Evolutionary conservation across 1,284 basidiomycete species (phyloP).

Genomic region (Sphagnurus paluster): DNA sequence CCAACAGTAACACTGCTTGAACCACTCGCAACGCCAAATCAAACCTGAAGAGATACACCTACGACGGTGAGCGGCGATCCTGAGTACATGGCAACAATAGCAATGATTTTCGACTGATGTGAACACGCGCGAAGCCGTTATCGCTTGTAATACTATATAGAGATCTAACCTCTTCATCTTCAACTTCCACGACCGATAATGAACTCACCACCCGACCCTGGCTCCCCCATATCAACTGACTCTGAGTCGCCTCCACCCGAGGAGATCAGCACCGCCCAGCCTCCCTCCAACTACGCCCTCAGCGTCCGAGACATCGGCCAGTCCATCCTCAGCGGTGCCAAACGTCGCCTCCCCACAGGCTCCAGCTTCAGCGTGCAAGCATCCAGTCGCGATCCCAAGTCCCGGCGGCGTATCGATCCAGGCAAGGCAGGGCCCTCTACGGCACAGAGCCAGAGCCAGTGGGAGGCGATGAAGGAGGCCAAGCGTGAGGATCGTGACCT

Average conservation of each 20-base stretch:
- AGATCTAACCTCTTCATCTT: no score
- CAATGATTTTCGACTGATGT: no score
- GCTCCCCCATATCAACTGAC: slow-evolving; percentile 38
- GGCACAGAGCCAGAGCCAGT: slow-evolving; percentile 13
- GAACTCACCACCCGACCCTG: slow-evolving; percentile 41
- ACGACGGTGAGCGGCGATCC: no score
- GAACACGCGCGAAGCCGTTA: no score
- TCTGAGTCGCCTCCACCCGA: slow-evolving; percentile 41
- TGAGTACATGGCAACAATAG: no score
- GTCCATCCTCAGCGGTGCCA: slow-evolving; percentile 30
- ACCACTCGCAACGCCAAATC: no score
- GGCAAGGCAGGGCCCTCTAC: slow-evolving; percentile 23
- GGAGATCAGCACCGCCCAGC: slow-evolving; percentile 26
- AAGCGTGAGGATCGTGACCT: slow-evolving; percentile 42
- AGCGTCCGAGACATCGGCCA: slow-evolving; percentile 32
- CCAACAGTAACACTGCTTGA: no score
- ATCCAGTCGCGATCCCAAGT: slow-evolving; percentile 39
- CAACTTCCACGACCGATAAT: slow-evolving; percentile 19
- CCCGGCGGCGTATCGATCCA: slow-evolving; percentile 38
- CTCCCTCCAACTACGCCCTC: slow-evolving; percentile 19
- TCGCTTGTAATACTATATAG: no score
- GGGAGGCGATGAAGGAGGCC: slow-evolving; percentile 28
- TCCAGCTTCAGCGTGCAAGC: slow-evolving; percentile 31
- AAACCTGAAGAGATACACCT: no score
- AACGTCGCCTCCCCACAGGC: slow-evolving; percentile 37